Evolutionary conservation across 192 early-diverging fungal genomes (phyloP).

Genomic region (Helicostylum pulchrum): DNA sequence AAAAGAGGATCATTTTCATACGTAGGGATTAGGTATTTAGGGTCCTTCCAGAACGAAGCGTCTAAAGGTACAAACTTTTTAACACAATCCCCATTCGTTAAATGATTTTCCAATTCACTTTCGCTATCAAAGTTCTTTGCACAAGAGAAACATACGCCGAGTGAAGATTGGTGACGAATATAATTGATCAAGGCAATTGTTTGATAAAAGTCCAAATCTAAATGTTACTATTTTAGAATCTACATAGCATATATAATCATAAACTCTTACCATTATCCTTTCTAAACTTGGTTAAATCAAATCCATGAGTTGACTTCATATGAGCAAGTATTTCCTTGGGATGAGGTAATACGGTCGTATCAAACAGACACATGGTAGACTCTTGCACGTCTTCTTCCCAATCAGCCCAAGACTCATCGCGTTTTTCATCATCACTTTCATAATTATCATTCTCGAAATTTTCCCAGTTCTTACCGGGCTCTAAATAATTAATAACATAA

Average conservation of each 20-base stretch:
- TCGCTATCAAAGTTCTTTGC: constrained; percentile 41
- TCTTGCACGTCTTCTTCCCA: constrained; percentile 72
- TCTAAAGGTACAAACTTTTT: constrained; percentile 48
- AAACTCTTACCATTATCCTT: constrained; percentile 22
- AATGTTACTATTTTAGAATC: neutral
- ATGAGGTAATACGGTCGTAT: constrained; percentile 55
- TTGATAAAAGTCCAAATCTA: constrained; percentile 78
- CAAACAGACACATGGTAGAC: constrained; percentile 81
- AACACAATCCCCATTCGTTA: constrained; percentile 52
- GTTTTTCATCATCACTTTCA: constrained; percentile 69
- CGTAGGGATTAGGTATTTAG: constrained; percentile 70
- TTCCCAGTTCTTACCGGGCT: constrained; percentile 92
- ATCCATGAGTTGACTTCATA: constrained; percentile 70
- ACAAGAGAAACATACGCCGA: constrained; percentile 72
- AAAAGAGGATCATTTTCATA: constrained; percentile 85
- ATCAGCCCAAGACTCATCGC: constrained; percentile 75
- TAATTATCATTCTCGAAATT: constrained; percentile 75
- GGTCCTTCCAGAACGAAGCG: constrained; percentile 70
- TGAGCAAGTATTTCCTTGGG: constrained; percentile 67
- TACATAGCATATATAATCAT: no score
- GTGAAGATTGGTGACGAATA: constrained; percentile 66
- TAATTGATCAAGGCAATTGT: constrained; percentile 85
- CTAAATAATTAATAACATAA: constrained; percentile 90
- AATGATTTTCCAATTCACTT: constrained; percentile 57
- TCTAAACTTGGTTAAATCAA: constrained; percentile 67